phyloP scores from a whole-genome alignment of 345 rosid species.

The Durio zibethinus region DNA sequence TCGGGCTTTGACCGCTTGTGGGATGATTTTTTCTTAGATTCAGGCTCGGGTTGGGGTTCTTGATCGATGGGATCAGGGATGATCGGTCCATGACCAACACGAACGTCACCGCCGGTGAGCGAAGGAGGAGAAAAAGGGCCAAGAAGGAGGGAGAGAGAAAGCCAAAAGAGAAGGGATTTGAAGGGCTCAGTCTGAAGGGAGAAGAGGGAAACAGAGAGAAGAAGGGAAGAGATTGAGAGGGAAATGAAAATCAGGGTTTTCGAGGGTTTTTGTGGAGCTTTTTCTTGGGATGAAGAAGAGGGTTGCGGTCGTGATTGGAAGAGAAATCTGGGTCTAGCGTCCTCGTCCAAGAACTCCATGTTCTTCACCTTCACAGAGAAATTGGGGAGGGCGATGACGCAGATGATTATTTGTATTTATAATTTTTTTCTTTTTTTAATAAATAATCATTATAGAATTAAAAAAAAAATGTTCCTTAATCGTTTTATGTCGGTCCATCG shows the following conservation, averaged over 20 bases:
- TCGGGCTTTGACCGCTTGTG: conserved; percentile 49
- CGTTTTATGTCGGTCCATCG: too few species aligned
- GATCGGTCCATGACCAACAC: conserved; percentile 77
- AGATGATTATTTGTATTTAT: not conserved
- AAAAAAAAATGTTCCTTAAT: too few species aligned
- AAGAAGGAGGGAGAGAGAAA: conserved; percentile 57
- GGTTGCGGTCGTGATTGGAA: conserved; percentile 58
- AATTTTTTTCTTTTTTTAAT: too few species aligned
- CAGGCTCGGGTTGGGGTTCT: conserved; percentile 44
- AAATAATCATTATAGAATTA: too few species aligned
- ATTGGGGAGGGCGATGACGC: not conserved
- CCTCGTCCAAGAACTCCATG: conserved; percentile 93
- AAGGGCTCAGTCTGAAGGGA: conserved; percentile 63
- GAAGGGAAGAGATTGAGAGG: conserved; percentile 34
- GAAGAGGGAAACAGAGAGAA: conserved; percentile 51
- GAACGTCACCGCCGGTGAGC: conserved; percentile 69
- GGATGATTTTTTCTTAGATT: conserved; percentile 38
- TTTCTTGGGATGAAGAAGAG: conserved; percentile 24
- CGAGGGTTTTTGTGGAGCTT: conserved; percentile 21
- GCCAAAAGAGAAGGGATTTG: conserved; percentile 65
- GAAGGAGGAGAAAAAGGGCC: conserved; percentile 72
- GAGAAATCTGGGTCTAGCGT: conserved; percentile 67
- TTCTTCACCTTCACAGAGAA: not conserved
- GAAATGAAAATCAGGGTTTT: conserved; percentile 34
- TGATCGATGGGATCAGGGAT: conserved; percentile 39